Percentiles rank a stretch among this genome's conserved stretches.
phyloP scores from a whole-genome alignment of 2,329 filamentous ascomycete species.

The Colletotrichum brevisporum region DNA sequence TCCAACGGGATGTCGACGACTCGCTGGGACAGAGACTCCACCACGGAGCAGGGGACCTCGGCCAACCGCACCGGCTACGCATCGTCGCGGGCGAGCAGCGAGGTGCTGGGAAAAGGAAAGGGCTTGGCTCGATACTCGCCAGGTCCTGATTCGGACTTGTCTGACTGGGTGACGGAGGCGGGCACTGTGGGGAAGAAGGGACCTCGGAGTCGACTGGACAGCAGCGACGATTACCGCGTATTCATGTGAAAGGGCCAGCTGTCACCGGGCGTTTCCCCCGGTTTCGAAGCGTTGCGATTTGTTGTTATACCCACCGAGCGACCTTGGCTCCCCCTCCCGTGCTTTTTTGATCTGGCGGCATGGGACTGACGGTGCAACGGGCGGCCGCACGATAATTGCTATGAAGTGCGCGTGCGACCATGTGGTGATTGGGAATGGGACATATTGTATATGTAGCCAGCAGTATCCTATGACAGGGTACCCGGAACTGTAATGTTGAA shows the following conservation, averaged over 20 bases:
- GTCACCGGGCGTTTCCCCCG: constrained; percentile 4
- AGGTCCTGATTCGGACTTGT: constrained; percentile 34
- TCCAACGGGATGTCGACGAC: constrained; percentile 30
- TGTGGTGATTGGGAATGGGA: background rate
- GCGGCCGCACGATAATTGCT: background rate
- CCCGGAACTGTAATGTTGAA: constrained; percentile 35
- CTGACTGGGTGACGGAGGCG: constrained; percentile 40
- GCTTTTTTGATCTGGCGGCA: background rate
- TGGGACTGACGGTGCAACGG: background rate
- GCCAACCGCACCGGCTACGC: constrained; percentile 21
- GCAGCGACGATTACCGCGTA: constrained; percentile 39
- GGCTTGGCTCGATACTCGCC: constrained; percentile 29
- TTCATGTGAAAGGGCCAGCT: constrained; percentile 31
- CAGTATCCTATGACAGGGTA: constrained; percentile 7
- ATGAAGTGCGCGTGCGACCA: background rate
- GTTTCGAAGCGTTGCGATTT: constrained; percentile 39
- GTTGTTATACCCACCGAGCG: constrained; percentile 38
- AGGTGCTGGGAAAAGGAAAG: constrained; percentile 38
- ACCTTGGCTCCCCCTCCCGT: constrained; percentile 8
- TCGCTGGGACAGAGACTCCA: constrained; percentile 34
- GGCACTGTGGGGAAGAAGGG: constrained; percentile 31
- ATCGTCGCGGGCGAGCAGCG: constrained; percentile 35
- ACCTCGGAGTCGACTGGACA: constrained; percentile 26
- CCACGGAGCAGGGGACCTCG: constrained; percentile 23
- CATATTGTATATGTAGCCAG: background rate